Evolutionary conservation across 306 rosid species (phyloP), one percentile per base, ranked within the genome.

Genomic region (Albizia julibrissin): DNA sequence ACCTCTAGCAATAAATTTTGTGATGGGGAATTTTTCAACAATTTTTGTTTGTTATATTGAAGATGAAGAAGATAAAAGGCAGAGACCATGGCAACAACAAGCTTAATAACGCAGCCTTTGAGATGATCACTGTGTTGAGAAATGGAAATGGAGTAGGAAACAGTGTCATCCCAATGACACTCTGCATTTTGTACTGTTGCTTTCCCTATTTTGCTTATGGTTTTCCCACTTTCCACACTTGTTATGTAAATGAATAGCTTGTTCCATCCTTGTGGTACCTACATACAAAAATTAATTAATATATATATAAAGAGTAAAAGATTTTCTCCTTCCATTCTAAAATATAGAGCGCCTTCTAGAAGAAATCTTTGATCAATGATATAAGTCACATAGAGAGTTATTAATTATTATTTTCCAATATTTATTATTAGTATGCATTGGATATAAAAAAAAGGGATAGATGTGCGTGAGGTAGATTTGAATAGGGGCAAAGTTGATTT

Each of bases 221-320:
- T 82, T 82, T 85, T 77, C 40, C 88, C 88, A 10, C 79, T 69
- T 79, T 82, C 72, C 26, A 49, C 80, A 13, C 52, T 74, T 47
- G 79, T 74, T 16, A 82, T 82, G 37, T 80, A 74, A 39, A 85
- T 80, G 76, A 78, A 74, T 59, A 85, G 79, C 50, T 82, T 80
- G 84, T 85, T 82, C 86, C 88, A 82, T 74, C 86, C 88, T 27
- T 82, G 79, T 56, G 80, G 81, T 52, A 85, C 77, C 84, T 85
- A 76, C 85, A 72, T 44, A 3, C 64, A n/a, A n/a, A n/a, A n/a
- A n/a, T n/a, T n/a, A n/a, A n/a, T n/a, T n/a, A n/a, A n/a, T n/a
- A n/a, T 44, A 44, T 8, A 44, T 13, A 46, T 46, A 46, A 0
- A 46, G 10, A 13, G 50, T 1, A 16, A 12, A 18, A 49, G 56